Evolutionary conservation across 371 early-diverging fungal species (phyloP), one percentile per base, ranked within the genome.

Genomic region (Paraphysoderma sedebokerense): DNA sequence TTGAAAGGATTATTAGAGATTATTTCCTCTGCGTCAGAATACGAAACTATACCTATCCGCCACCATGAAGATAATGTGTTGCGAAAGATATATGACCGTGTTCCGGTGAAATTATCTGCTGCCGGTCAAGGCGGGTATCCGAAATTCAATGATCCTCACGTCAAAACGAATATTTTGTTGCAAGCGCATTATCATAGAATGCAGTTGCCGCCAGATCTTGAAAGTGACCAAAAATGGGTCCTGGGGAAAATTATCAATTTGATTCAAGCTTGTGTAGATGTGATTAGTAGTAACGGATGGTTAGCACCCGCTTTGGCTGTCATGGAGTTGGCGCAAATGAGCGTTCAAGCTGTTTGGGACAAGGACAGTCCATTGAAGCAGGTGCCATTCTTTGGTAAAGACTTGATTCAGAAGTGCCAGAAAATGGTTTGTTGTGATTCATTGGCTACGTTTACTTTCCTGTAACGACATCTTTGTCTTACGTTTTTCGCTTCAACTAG

Each of bases 271-370:
- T 73, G 81, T 54, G 93, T 95, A 5, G 98, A 97, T 63, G 93
- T 97, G 11, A 79, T 92, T 38, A 81, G 87, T 35, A 82, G 85
- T 17, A 79, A 81, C 51, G 92, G 90, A 22, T 92, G 89, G 89
- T 69, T 93, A 46, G 65, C 74, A 1, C 89, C 93, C 5, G 91
- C 90, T 12, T 57, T 95, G 47, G 76, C 85, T 1, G 71, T 89
- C 4, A 93, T 95, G 96, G 96, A 97, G 58, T 54, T 95, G 58
- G 78, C 84, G 22, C 98, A 97, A 64, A 93, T 93, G 95, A 63
- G 66, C 41, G 90, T 93, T 9, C 95, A 95, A 69, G 92, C 95
- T n/a, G 69, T 89, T 53, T 93, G 96, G 96, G 85, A 90, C 59
- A 71, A 76, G 15, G 90, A 91, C 53, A 84, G 90, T 31, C 81